phyloP scores from a whole-genome alignment of 2,329 filamentous ascomycete genomes.

The Fusarium lyarnte region DNA sequence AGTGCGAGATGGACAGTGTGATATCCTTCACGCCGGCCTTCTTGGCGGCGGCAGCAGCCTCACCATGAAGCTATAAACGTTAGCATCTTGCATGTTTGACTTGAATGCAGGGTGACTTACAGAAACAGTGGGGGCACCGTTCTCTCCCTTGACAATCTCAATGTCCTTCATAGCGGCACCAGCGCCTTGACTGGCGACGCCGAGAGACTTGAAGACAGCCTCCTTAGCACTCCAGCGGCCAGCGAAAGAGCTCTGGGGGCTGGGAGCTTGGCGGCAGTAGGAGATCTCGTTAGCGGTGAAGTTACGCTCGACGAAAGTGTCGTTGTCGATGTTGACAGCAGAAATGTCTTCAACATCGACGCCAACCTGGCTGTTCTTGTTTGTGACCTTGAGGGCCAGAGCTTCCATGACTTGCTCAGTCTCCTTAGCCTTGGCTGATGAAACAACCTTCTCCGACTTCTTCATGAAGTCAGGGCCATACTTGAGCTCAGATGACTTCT shows the following conservation, averaged over 20 bases:
- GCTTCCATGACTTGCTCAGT: conserved; percentile 81
- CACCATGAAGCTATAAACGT: conserved; percentile 79
- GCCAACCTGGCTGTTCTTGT: conserved; percentile 78
- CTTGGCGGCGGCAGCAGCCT: conserved; percentile 84
- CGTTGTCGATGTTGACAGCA: conserved; percentile 90
- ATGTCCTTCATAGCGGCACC: conserved; percentile 94
- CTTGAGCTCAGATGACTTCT: conserved; percentile 82
- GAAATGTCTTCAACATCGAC: conserved; percentile 93
- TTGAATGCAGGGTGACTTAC: conserved; percentile 64
- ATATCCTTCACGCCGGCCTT: conserved; percentile 88
- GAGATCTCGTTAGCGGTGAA: conserved; percentile 86
- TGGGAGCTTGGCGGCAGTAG: conserved; percentile 84
- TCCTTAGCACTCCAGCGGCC: conserved; percentile 98
- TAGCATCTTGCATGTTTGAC: conserved; percentile 44
- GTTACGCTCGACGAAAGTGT: conserved; percentile 93
- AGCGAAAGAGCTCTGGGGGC: conserved; percentile 89
- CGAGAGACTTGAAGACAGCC: conserved; percentile 96
- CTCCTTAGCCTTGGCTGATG: conserved; percentile 63
- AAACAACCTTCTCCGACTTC: conserved; percentile 64
- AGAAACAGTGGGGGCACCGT: conserved; percentile 83
- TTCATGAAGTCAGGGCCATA: conserved; percentile 78
- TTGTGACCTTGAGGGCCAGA: conserved; percentile 70
- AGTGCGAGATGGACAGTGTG: conserved; percentile 95
- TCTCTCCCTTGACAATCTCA: conserved; percentile 84
- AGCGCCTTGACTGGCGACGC: conserved; percentile 85